Evolutionary conservation across 2,329 filamentous ascomycete genomes (phyloP), one percentile per base, ranked within the genome.

Genomic region (Ascochyta lentis): DNA sequence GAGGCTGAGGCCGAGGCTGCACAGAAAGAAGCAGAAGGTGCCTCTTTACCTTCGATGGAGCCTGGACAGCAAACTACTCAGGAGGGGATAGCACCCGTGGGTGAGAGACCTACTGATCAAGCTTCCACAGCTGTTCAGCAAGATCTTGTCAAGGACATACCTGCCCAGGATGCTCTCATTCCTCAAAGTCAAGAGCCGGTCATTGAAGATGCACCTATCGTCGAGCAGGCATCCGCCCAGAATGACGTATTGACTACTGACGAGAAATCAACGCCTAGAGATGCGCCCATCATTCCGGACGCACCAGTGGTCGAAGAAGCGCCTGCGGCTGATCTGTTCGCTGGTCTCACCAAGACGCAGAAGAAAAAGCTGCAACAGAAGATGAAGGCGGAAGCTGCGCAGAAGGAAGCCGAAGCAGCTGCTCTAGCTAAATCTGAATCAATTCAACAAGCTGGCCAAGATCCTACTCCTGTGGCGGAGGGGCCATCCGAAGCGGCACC

Each of bases 1-100:
- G 74, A 76, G 54, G 60, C 56, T 9, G 57, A 66, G 33, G 65
- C 63, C 47, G 74, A 76, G 54, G 61, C 56, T 15, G 57, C 61
- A 24, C 39, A 50, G 4, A 69, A 66, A 22, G 59, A 43, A 5
- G 27, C 16, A 7, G 27, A 43, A 33, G 27, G 26, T 13, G 26
- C 27, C 15, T 10, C 41, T 9, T n/a, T 42, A 3, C 23, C 39
- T 19, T 27, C 37, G 13, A 13, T 13, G 6, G 46, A 49, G 29
- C 27, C 26, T 24, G 12, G 6, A 3, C 9, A 43, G 27, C 37
- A 41, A 16, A 22, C 6, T 8, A 13, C 4, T 13, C 16, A 41
- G 2, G n/a, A 34, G 19, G 6, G 24, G 2, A 22, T 22, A 15
- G 29, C 22, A 22, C 15, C 33, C 8, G 33, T 8, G n/a, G 6